Conservation (phyloP, 2,329 filamentous ascomycete genomes). For the Colletotrichum phormii region DNA sequence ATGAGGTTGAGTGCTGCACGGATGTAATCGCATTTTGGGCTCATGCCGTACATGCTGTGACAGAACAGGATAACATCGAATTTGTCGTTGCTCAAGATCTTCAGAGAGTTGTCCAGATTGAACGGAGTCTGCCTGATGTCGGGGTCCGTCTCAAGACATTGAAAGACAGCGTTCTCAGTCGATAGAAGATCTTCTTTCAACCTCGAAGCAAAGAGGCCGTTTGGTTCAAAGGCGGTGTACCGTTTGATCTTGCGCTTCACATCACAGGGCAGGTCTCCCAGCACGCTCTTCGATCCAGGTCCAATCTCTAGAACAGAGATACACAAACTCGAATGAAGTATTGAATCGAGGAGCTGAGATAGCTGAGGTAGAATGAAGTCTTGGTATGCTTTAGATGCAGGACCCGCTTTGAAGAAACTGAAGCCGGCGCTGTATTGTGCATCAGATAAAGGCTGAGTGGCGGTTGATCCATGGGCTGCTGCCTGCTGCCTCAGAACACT, state of each 20-base stretch:
- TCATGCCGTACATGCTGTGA: constrained; percentile 73
- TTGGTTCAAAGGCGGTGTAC: constrained; percentile 68
- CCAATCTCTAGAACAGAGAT: constrained; percentile 71
- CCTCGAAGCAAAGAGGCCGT: constrained; percentile 54
- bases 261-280: constrained; percentile 58
- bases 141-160: constrained; percentile 51
- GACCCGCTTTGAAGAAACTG: constrained; percentile 50
- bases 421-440: constrained; percentile 62
- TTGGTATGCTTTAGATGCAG: constrained; percentile 54
- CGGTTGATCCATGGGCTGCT: constrained; percentile 39
- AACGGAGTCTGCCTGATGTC: constrained; percentile 55
- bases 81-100: constrained; percentile 45
- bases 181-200: constrained; percentile 56
- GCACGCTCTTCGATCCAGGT: constrained; percentile 66
- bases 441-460: constrained; percentile 55
- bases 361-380: constrained; percentile 66
- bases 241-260: constrained; percentile 56
- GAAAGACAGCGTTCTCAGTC: constrained; percentile 48
- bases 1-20: constrained; percentile 61
- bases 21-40: constrained; percentile 58
- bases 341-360: constrained; percentile 50
- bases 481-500: constrained; percentile 49
- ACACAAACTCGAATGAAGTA: constrained; percentile 51
- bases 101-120: constrained; percentile 41
- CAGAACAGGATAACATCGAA: constrained; percentile 71